Base-by-base conservation (phyloP, 306 rosid species). In the Lathyrus tuberosus region DNA sequence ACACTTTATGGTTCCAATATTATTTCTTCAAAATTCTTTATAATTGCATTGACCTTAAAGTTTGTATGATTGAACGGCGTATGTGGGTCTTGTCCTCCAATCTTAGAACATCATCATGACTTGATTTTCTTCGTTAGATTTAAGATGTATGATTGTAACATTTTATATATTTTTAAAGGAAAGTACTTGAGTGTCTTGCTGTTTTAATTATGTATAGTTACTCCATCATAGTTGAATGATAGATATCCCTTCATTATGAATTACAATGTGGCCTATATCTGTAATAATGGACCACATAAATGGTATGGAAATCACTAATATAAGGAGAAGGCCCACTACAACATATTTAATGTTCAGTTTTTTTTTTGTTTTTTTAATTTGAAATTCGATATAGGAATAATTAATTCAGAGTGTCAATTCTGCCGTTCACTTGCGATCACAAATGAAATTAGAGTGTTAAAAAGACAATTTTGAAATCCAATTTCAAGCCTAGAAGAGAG, bases 61-160 rank as follows among this genome's bases (percentile, higher is more conserved):
- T 66, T 65, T 84, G 83, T 76, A 88, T 88, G 86, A 84, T 83
- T 81, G 77, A 85, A 83, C 88, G 96, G 97, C 87, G 84, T 68
- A 80, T 47, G 87, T 80, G 84, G 88, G 91, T 38, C 76, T 76
- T 81, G 83, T 80, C 90, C 75, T 77, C 87, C 66, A 48, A 78
- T 17, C 54, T 65, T 52, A 72, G 73, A 82, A 86, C 95, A 84
- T 72, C 62, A 84, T 82, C 87, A 84, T 84, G 63, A 47, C 80
- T 80, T 77, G 42, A 73, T 86, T 82, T 78, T 81, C 12, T 56
- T 76, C 31, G 53, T 62, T 53, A 62, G 56, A 69, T 76, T 69
- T 28, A 28, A 57, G 67, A 56, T 71, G 78, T 77, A 78, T 83
- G 58, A 78, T 71, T 74, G 35, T 65, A 17, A 71, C 65, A 16